Base-by-base conservation (phyloP, 2,329 filamentous ascomycete species). In the Botrytis sinoallii region DNA sequence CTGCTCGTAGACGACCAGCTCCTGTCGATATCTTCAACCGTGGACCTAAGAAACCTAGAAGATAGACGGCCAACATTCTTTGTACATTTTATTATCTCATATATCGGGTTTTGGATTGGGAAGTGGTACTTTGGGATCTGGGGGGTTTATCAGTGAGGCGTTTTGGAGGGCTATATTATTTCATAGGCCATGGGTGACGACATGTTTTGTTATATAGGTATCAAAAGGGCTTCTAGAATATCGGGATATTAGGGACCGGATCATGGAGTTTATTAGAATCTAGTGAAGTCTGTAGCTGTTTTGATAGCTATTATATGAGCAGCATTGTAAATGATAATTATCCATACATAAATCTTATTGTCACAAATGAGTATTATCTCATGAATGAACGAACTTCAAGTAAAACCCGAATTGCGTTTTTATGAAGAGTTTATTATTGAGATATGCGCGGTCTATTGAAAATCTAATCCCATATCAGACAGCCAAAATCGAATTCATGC, bases 21-120 rank as follows among this genome's bases (percentile, higher is more conserved):
- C 7, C 61, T 12, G 48, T 71, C 18, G 70, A 73, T 35, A 25
- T 67, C 16, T 75, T 74, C 66, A 74, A 74, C n/a, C 71, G 74
- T 66, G 69, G 46, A 35, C 48, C 69, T 7, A 74, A 75, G 71
- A 72, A 52, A 52, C 66, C 70, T n/a, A 71, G 73, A 71, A 42
- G 48, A 29, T 73, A 71, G 66, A 44, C 40, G 25, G n/a, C 10
- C 22, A 22, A 29, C 3, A 29, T 46, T 71, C 16, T 55, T 69
- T 67, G 64, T 44, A 25, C 40, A 69, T 57, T 55, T 57, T 42
- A 57, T 35, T 7, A 32, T 69, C 7, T 57, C 35, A 32, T 16
- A 29, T 67, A 35, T 68, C 38, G n/a, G 25, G 25, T 5, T 8
- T 42, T 20, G n/a, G 6, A 18, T 69, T 16, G 9, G 35, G 35